These are phyloP conservation scores for Fusarium buharicum DNA, from an alignment of 2,329 filamentous ascomycete genomes.

Conservation along the genomic window DNA sequence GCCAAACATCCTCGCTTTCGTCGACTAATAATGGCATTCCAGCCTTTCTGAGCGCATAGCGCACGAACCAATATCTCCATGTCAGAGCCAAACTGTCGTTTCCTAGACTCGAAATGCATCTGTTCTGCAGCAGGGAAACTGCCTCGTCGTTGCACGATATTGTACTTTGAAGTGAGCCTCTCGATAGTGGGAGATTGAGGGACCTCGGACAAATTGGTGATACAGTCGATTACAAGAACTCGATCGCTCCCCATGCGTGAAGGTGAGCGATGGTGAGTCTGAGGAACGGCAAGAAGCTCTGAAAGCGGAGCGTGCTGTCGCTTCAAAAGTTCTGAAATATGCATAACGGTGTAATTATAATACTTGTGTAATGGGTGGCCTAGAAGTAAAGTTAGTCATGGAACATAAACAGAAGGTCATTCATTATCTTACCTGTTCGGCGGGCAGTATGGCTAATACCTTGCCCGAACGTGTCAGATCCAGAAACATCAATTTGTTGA, in stretches of 20 bases:
- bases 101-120: constrained; percentile 67
- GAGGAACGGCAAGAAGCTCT: constrained; percentile 55
- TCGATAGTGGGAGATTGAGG: constrained; percentile 61
- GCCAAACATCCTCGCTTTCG: constrained; percentile 74
- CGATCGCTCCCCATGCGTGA: constrained; percentile 44
- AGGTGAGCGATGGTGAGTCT: constrained; percentile 46
- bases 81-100: constrained; percentile 70
- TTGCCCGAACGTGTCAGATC: constrained; percentile 56
- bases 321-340: constrained; percentile 66
- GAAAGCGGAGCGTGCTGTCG: constrained; percentile 59
- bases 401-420: not conserved
- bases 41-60: constrained; percentile 77
- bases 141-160: constrained; percentile 49
- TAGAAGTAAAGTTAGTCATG: constrained; percentile 43
- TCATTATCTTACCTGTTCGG: constrained; percentile 56
- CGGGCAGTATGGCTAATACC: constrained; percentile 57
- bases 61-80: constrained; percentile 77
- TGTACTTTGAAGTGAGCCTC: constrained; percentile 48
- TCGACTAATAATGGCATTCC: constrained; percentile 77
- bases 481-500: constrained; percentile 65
- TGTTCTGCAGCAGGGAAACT: constrained; percentile 58
- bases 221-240: constrained; percentile 72
- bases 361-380: constrained; percentile 72
- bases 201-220: constrained; percentile 62
- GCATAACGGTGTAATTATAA: constrained; percentile 69